A percentile compares a stretch with the other conserved stretches of the same genome.
These are phyloP conservation scores for Lagenaria siceraria DNA, from an alignment of 306 rosid genomes.

Conservation along the genomic window DNA sequence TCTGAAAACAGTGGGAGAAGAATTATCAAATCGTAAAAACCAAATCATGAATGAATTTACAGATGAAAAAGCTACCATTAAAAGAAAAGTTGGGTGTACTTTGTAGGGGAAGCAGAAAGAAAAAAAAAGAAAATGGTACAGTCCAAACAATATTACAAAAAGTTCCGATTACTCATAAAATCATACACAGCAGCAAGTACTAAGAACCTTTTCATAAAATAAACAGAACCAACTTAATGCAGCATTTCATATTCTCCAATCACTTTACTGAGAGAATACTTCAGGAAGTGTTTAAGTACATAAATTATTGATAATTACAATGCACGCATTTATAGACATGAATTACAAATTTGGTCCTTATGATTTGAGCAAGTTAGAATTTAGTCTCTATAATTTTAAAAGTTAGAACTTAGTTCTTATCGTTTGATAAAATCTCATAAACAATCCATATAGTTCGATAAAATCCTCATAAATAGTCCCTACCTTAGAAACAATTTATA, in stretches of 20 bases:
- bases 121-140: background rate
- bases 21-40: background rate
- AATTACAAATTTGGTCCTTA: too few relatives aligned
- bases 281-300: background rate
- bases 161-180: background rate
- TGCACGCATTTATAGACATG: background rate
- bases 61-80: background rate
- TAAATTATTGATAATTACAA: background rate
- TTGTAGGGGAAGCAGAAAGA: background rate
- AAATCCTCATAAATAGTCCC: too few relatives aligned
- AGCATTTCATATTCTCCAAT: background rate
- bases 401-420: too few relatives aligned
- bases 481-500: too few relatives aligned
- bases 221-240: background rate
- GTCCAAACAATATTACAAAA: background rate
- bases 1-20: slow-evolving; percentile 20
- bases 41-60: background rate
- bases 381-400: too few relatives aligned
- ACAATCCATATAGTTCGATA: too few relatives aligned
- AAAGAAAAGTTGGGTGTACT: background rate
- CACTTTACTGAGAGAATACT: background rate
- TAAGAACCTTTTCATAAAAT: background rate
- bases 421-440: too few relatives aligned
- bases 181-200: background rate
- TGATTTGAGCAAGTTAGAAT: too few relatives aligned